These are phyloP conservation scores for Tetratostichococcus sp. DNA, from an alignment of 139 green algal species.

Conservation along the genomic window DNA sequence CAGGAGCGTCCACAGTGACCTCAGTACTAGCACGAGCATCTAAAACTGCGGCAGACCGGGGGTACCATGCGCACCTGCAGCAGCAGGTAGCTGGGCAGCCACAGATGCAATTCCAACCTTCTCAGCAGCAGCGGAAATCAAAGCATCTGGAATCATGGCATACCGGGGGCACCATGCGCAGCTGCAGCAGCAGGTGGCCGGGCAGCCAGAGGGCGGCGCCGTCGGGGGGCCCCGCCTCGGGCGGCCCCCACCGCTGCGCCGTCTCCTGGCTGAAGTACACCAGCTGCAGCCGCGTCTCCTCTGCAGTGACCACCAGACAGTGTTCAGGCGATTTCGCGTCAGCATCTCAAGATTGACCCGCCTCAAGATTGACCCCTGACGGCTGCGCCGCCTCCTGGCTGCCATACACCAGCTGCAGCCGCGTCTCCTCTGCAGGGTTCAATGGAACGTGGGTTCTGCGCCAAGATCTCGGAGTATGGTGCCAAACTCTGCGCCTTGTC, in stretches of 20 bases:
- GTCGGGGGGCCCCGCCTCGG: background rate
- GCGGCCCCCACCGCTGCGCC: conserved; percentile 8
- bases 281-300: background rate
- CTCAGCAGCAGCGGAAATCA: too few relatives aligned
- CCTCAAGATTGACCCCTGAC: too few relatives aligned
- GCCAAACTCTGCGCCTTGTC: conserved; percentile 15
- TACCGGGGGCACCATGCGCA: conserved; percentile 19
- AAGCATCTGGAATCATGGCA: too few relatives aligned
- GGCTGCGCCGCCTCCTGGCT: conserved; percentile 14
- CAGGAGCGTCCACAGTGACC: too few relatives aligned
- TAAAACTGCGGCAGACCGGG: background rate
- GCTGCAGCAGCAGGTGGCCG: conserved; percentile 11
- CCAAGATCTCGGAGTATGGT: too few relatives aligned
- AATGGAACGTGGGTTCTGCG: too few relatives aligned
- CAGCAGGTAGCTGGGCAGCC: conserved; percentile 13
- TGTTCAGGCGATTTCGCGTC: background rate
- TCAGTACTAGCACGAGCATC: too few relatives aligned
- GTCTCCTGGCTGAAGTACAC: conserved; percentile 25
- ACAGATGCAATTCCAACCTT: too few relatives aligned
- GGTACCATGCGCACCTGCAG: conserved; percentile 22
- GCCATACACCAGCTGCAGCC: conserved; percentile 9
- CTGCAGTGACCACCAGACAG: background rate
- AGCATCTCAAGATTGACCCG: too few relatives aligned
- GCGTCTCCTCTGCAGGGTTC: too few relatives aligned
- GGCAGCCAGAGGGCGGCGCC: conserved; percentile 24